These are phyloP conservation scores for Parmelia sp. DNA, from an alignment of 495 filamentous ascomycete species.

Conservation along the genomic window DNA sequence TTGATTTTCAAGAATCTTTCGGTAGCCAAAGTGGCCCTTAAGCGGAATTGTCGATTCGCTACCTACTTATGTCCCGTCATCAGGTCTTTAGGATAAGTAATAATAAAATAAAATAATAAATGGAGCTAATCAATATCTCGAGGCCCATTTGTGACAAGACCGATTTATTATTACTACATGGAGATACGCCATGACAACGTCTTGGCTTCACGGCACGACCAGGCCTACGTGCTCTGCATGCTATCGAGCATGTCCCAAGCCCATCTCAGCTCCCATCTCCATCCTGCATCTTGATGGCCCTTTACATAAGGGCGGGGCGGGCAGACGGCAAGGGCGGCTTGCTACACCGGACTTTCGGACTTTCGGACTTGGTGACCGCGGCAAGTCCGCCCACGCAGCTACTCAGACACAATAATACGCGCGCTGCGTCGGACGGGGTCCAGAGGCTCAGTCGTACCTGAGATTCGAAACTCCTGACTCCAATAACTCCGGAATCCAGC, in stretches of 20 bases:
- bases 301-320: too few species aligned
- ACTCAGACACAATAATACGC: constrained; percentile 8
- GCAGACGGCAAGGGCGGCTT: constrained; percentile 3
- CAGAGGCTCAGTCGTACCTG: constrained; percentile 11
- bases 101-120: background rate
- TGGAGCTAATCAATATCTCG: background rate
- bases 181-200: constrained; percentile 14
- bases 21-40: too few species aligned
- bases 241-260: constrained; percentile 10
- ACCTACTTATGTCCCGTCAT: background rate
- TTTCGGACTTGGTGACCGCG: constrained; percentile 16
- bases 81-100: background rate
- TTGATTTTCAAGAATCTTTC: too few species aligned
- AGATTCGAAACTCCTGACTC: constrained; percentile 12
- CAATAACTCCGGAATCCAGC: constrained; percentile 10
- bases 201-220: constrained; percentile 12
- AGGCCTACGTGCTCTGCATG: constrained; percentile 8
- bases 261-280: constrained; percentile 12
- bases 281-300: background rate
- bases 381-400: constrained; percentile 11
- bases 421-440: constrained; percentile 10
- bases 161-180: constrained; percentile 5
- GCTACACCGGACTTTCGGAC: constrained; percentile 12
- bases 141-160: background rate
- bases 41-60: background rate